phyloP scores from a whole-genome alignment of 306 rosid genomes.

The Mimosa bimucronata region DNA sequence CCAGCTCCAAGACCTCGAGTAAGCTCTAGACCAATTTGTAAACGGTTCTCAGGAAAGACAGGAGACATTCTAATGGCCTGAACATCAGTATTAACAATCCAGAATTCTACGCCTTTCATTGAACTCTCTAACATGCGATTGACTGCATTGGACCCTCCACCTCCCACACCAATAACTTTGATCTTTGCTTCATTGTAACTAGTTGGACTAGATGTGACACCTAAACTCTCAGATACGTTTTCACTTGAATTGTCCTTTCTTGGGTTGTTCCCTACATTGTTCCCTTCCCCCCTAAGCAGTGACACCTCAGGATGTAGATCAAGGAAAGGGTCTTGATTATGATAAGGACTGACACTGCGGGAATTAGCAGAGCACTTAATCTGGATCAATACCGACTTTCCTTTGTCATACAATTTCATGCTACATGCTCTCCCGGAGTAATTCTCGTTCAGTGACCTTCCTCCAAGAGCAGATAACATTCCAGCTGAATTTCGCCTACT shows the following conservation, averaged over 20 bases:
- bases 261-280: conserved; percentile 47
- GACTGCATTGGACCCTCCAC: conserved; percentile 92
- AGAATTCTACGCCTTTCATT: conserved; percentile 85
- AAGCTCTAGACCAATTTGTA: conserved; percentile 86
- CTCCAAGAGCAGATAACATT: conserved; percentile 48
- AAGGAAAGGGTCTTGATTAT: conserved; percentile 74
- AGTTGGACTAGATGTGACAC: conserved; percentile 43
- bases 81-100: conserved; percentile 86
- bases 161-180: conserved; percentile 85
- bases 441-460: conserved; percentile 46
- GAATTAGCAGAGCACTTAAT: conserved; percentile 61
- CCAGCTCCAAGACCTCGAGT: conserved; percentile 94
- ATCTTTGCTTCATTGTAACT: conserved; percentile 70
- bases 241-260: conserved; percentile 62
- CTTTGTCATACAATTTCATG: conserved; percentile 45
- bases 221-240: conserved; percentile 53
- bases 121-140: conserved; percentile 92
- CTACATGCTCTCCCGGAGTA: conserved; percentile 46
- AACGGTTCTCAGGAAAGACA: conserved; percentile 70
- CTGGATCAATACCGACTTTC: conserved; percentile 42
- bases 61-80: conserved; percentile 89
- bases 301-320: conserved; percentile 87
- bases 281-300: conserved; percentile 79
- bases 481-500: conserved; percentile 54
- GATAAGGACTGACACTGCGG: conserved; percentile 53